Percentiles rank a stretch among this genome's conserved stretches.
These are phyloP conservation scores for Candida maris DNA, from an alignment of 805 yeast species.

Conservation along the genomic window DNA sequence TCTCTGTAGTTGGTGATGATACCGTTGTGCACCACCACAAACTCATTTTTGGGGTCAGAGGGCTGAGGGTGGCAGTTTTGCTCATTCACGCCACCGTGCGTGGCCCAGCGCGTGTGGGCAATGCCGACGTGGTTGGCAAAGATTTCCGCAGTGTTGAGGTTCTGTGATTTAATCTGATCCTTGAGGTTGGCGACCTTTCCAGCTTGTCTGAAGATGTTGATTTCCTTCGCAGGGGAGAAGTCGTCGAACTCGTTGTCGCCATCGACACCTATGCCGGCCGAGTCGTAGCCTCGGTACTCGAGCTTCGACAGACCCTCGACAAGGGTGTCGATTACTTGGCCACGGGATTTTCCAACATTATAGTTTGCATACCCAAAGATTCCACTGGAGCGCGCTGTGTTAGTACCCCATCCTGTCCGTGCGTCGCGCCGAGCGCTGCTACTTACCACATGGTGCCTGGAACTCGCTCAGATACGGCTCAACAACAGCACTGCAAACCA, in stretches of 20 bases:
- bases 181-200: constrained; percentile 88
- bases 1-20: constrained; percentile 95
- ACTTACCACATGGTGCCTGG: constrained; percentile 18
- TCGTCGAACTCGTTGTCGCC: constrained; percentile 56
- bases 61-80: constrained; percentile 94
- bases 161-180: constrained; percentile 49
- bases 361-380: constrained; percentile 97
- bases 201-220: constrained; percentile 72
- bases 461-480: too few relatives aligned
- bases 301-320: constrained; percentile 81
- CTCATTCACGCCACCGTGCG: constrained; percentile 91
- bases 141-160: constrained; percentile 56
- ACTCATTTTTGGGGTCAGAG: constrained; percentile 79
- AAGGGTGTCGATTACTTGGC: constrained; percentile 85
- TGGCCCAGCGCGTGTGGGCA: constrained; percentile 99
- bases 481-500: too few relatives aligned
- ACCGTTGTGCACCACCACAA: constrained; percentile 95
- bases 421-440: neutral
- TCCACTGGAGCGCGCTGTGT: constrained; percentile 51
- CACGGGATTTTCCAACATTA: constrained; percentile 86
- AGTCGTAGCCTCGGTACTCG: constrained; percentile 98
- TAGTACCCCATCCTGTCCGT: neutral
- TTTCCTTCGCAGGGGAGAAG: constrained; percentile 47
- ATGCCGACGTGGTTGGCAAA: constrained; percentile 90
- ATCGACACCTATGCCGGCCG: constrained; percentile 94